Evolutionary conservation across 208 protist species (phyloP), one percentile per base, ranked within the genome.

Genomic region (Leishmania lainsoni): DNA sequence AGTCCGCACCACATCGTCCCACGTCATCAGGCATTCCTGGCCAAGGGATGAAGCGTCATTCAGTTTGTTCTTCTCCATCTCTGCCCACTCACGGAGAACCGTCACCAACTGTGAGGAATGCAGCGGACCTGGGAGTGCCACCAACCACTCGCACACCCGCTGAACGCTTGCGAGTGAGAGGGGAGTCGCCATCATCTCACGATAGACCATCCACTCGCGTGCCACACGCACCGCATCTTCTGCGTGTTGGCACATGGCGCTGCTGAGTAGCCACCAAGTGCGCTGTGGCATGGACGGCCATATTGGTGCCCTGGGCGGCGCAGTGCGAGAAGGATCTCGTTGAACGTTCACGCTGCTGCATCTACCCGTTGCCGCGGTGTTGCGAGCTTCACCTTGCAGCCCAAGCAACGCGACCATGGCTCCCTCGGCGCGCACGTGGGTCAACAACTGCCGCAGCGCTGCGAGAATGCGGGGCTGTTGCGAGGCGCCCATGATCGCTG

Each of bases 111-210:
- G 8, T 0, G 49, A 29, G 61, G 75, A 80, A 29, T 72, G 80
- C 68, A 76, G 22, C 42, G 65, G 17, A 6, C 54, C 48, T 29
- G 80, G 75, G 20, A 83, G 75, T 10, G 51, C 75, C 63, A 45
- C 12, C 61, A 83, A 42, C 80, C 80, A 83, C 42, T 32, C 6
- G 29, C 45, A 68, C n/a, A 83, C 54, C 6, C 69, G 51, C 26
- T 35, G 42, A 3, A 83, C 39, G 52, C 49, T 59, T 35, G 48
- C 68, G 5, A 63, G 16, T 1, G 74, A 51, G 42, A 79, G 61
- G 35, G 51, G 66, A 5, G 17, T 3, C 35, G 68, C 75, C 26
- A 54, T 74, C 45, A 70, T 59, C 20, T 69, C 56, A 5, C 80
- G 61, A 42, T 71, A 42, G 42, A 8, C 16, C 26, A n/a, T 42